Evolutionary conservation across 306 rosid genomes (phyloP).

Genomic region (Myrica gale): DNA sequence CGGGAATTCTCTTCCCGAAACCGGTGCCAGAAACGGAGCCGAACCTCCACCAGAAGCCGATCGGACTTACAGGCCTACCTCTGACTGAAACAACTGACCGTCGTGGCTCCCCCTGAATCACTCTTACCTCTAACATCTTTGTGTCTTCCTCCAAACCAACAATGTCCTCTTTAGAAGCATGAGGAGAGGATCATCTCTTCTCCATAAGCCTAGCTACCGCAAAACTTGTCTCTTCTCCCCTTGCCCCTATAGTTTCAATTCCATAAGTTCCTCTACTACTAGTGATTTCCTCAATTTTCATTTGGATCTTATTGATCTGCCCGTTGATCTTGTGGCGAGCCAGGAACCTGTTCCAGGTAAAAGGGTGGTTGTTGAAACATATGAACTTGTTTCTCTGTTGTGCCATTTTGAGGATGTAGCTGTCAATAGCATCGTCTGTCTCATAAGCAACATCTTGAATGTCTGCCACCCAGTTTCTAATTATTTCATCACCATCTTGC

Average conservation of each 20-base stretch:
- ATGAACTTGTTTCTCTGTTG: not conserved
- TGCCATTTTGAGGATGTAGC: constrained; percentile 25
- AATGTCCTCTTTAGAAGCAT: constrained; percentile 38
- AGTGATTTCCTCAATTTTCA: constrained; percentile 31
- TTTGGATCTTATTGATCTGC: constrained; percentile 19
- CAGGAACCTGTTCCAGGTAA: not conserved
- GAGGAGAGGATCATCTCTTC: constrained; percentile 27
- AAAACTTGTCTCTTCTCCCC: not conserved
- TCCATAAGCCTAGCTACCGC: not conserved
- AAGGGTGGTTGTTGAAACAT: not conserved
- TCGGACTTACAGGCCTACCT: no score
- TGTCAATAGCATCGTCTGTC: constrained; percentile 39
- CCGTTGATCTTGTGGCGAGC: constrained; percentile 17
- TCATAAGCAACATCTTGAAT: constrained; percentile 44
- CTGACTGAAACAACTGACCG: constrained; percentile 39
- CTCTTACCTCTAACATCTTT: constrained; percentile 14
- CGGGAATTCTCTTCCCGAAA: no score
- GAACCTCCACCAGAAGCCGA: no score
- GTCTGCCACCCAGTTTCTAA: constrained; percentile 40
- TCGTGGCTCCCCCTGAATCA: constrained; percentile 20
- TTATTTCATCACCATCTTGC: constrained; percentile 34
- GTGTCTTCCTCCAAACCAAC: constrained; percentile 43
- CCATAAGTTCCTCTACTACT: constrained; percentile 28
- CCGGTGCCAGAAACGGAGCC: no score
- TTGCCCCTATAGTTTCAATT: not conserved